Percentiles rank a stretch among this genome's conserved stretches.
phyloP scores from a whole-genome alignment of 768 basidiomycete species.

The Tylopilus sp. region DNA sequence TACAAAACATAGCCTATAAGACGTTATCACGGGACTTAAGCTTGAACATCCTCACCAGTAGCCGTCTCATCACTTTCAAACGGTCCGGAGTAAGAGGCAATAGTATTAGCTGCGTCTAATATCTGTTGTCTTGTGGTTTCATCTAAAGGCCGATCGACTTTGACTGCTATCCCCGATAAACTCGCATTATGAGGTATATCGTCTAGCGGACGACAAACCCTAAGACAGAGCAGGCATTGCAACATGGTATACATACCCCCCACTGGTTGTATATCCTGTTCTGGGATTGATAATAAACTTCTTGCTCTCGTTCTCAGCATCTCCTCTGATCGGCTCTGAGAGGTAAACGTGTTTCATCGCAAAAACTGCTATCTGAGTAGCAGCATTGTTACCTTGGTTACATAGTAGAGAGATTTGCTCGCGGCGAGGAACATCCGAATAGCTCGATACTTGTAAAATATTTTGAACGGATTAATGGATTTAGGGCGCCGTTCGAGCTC shows the following conservation, averaged over 20 bases:
- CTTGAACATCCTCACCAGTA: conserved; percentile 1
- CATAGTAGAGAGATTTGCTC: background rate
- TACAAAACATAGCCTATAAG: background rate
- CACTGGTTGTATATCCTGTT: background rate
- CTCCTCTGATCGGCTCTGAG: conserved; percentile 10
- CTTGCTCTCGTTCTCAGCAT: background rate
- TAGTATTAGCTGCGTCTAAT: background rate
- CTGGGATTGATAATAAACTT: conserved; percentile 1
- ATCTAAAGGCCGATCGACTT: conserved; percentile 4
- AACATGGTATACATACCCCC: background rate
- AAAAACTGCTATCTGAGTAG: background rate
- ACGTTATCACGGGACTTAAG: background rate
- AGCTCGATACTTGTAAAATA: conserved; percentile 1
- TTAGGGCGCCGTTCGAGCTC: background rate
- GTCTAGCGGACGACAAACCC: background rate
- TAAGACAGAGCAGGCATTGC: background rate
- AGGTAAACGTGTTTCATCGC: background rate
- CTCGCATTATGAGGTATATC: background rate
- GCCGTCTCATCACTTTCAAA: background rate
- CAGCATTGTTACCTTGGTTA: conserved; percentile 3
- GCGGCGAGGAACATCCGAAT: conserved; percentile 1
- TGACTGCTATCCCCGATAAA: conserved; percentile 4
- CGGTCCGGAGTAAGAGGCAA: background rate
- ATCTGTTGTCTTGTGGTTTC: background rate
- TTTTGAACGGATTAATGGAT: conserved; percentile 5